phyloP scores from a whole-genome alignment of 495 filamentous ascomycete species.

The Penicillium desertorum region DNA sequence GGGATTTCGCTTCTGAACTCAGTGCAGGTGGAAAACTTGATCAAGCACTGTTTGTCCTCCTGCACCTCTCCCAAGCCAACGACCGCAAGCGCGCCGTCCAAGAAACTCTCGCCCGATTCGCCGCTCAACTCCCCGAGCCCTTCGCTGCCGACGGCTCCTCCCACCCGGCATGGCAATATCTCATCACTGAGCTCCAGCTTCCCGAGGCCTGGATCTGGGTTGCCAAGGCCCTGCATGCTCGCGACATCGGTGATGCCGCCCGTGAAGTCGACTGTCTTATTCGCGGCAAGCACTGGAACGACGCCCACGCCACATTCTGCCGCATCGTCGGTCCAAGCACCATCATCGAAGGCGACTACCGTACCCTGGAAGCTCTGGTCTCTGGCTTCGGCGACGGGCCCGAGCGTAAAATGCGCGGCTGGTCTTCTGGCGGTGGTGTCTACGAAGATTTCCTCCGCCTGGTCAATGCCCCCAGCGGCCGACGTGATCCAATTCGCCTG shows the following conservation, averaged over 20 bases:
- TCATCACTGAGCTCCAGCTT: constrained; percentile 62
- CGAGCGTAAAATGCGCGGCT: constrained; percentile 52
- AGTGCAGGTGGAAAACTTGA: constrained; percentile 66
- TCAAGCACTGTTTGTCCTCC: constrained; percentile 68
- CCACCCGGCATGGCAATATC: constrained; percentile 50
- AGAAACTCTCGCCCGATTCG: constrained; percentile 62
- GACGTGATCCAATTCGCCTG: constrained; percentile 46
- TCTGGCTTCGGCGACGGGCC: constrained; percentile 61
- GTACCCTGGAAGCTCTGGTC: constrained; percentile 60
- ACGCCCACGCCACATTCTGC: constrained; percentile 81
- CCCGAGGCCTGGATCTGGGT: constrained; percentile 79
- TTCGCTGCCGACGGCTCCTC: constrained; percentile 53
- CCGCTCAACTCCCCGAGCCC: constrained; percentile 49
- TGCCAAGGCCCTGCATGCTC: constrained; percentile 80
- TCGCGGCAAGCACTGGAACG: constrained; percentile 68
- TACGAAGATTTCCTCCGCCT: constrained; percentile 80
- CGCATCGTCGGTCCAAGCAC: constrained; percentile 72
- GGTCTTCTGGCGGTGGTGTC: constrained; percentile 76
- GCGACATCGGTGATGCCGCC: constrained; percentile 61
- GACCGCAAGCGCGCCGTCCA: constrained; percentile 66
- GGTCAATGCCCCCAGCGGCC: constrained; percentile 36
- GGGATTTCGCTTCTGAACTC: constrained; percentile 72
- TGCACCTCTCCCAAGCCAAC: constrained; percentile 66
- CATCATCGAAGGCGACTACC: constrained; percentile 75
- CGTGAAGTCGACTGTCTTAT: constrained; percentile 75